These are phyloP conservation scores for Purpureocillium lavendulum DNA, from an alignment of 2,329 filamentous ascomycete species.

Conservation along the genomic window DNA sequence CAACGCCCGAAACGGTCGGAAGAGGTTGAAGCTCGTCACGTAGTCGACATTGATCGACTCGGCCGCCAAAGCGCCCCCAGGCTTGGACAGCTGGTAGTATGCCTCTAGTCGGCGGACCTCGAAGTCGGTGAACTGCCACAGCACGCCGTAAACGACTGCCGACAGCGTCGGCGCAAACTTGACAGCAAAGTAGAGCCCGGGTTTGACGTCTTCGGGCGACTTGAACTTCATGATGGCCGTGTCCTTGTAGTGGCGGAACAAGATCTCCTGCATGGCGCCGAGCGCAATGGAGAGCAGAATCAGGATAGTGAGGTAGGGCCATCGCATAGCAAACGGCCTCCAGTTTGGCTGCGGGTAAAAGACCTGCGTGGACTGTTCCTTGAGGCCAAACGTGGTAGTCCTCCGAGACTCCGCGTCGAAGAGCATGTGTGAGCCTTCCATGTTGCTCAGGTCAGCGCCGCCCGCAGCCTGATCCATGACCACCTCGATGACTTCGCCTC, in stretches of 20 bases:
- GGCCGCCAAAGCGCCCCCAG: constrained; percentile 50
- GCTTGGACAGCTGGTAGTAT: constrained; percentile 56
- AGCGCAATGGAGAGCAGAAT: constrained; percentile 45
- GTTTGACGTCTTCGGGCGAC: constrained; percentile 39
- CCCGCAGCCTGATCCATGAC: constrained; percentile 34
- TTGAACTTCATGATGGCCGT: constrained; percentile 41
- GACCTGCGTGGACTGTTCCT: constrained; percentile 31
- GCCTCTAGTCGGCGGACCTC: constrained; percentile 60
- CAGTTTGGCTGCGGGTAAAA: constrained; percentile 58
- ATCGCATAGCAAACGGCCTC: constrained; percentile 58
- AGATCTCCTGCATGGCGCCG: constrained; percentile 42
- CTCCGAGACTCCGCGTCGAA: constrained; percentile 22
- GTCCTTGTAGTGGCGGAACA: constrained; percentile 41
- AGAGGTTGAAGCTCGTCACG: constrained; percentile 57
- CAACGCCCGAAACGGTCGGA: constrained; percentile 56
- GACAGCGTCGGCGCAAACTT: constrained; percentile 56
- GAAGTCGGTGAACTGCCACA: constrained; percentile 60
- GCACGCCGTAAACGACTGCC: constrained; percentile 52
- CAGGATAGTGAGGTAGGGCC: constrained; percentile 48
- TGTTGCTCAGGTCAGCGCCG: constrained; percentile 42
- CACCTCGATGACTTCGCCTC: constrained; percentile 52
- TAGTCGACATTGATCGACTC: constrained; percentile 69
- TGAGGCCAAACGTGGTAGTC: constrained; percentile 25
- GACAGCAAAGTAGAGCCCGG: constrained; percentile 49
- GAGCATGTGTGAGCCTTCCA: constrained; percentile 32